These are phyloP conservation scores for Paraphoma chrysanthemicola DNA, from an alignment of 2,329 filamentous ascomycete genomes.

Conservation along the genomic window DNA sequence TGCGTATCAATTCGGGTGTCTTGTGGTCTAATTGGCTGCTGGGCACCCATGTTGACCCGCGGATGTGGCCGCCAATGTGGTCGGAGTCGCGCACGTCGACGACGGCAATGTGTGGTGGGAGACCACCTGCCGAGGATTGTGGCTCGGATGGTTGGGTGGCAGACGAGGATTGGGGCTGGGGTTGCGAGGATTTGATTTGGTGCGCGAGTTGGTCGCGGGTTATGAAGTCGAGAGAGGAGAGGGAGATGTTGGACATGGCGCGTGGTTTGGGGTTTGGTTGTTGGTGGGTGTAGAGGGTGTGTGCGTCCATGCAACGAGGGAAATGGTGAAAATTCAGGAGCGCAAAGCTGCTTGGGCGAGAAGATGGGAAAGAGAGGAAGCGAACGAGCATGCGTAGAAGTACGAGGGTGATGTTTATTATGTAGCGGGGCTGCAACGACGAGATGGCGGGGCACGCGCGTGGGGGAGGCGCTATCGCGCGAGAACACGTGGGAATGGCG, in stretches of 20 bases:
- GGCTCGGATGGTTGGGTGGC: too few species aligned
- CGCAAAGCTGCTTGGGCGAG: not conserved
- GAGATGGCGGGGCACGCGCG: constrained; percentile 12
- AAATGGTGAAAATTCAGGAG: not conserved
- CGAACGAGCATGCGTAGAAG: not conserved
- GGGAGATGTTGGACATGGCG: constrained; percentile 57
- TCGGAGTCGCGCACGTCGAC: constrained; percentile 93
- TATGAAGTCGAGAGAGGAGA: constrained; percentile 71
- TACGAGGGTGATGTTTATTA: not conserved
- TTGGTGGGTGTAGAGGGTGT: constrained; percentile 24
- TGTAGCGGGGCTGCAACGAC: not conserved
- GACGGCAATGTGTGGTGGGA: constrained; percentile 64
- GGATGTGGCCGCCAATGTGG: constrained; percentile 89
- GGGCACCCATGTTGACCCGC: constrained; percentile 76
- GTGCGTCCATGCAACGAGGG: constrained; percentile 19
- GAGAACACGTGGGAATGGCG: constrained; percentile 16
- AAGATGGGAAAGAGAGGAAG: not conserved
- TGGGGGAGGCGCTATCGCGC: constrained; percentile 6
- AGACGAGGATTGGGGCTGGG: not conserved
- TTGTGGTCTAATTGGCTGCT: constrained; percentile 74
- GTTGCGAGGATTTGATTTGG: constrained; percentile 40
- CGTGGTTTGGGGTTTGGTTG: constrained; percentile 6
- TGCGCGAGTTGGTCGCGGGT: constrained; percentile 69
- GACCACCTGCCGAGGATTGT: constrained; percentile 22
- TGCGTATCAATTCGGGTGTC: constrained; percentile 82